phyloP scores from a whole-genome alignment of 306 rosid genomes.

The Datisca glomerata region DNA sequence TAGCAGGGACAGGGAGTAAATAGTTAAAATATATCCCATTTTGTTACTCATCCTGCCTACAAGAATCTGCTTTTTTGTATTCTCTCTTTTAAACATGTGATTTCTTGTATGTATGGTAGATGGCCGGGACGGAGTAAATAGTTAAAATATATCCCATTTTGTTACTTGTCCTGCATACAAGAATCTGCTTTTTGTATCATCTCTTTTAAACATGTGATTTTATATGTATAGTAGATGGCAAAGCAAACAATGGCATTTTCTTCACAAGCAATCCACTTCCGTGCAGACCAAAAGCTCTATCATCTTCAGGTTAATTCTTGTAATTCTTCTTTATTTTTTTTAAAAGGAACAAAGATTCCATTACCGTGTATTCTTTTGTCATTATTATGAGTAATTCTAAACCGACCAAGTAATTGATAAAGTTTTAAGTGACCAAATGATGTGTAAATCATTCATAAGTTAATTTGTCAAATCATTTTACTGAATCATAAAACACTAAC shows the following conservation, averaged over 20 bases:
- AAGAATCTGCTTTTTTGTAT: too few relatives aligned
- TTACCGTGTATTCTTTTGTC: too few relatives aligned
- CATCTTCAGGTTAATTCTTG: slow-evolving; percentile 73
- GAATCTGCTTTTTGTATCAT: background rate
- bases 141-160: slow-evolving; percentile 2
- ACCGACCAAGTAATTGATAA: too few relatives aligned
- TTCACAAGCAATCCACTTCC: slow-evolving; percentile 60
- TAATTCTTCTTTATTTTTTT: slow-evolving; percentile 2
- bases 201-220: background rate
- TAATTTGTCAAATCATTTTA: too few relatives aligned
- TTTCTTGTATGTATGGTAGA: slow-evolving; percentile 16
- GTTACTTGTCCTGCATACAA: slow-evolving; percentile 1
- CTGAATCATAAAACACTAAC: too few relatives aligned
- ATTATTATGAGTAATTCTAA: too few relatives aligned
- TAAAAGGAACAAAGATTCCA: too few relatives aligned
- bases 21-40: slow-evolving; percentile 3
- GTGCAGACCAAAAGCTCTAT: slow-evolving; percentile 90
- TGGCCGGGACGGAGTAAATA: background rate
- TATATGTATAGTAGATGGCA: slow-evolving; percentile 59
- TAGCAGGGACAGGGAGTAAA: background rate
- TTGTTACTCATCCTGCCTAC: slow-evolving; percentile 2
- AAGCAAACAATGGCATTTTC: slow-evolving; percentile 98
- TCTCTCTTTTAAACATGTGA: background rate
- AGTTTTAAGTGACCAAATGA: too few relatives aligned
- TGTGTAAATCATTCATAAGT: too few relatives aligned